Percentiles rank a stretch among this genome's conserved stretches.
Conservation (phyloP, 441 rosid genomes). For the Populus trichocarpa region DNA sequence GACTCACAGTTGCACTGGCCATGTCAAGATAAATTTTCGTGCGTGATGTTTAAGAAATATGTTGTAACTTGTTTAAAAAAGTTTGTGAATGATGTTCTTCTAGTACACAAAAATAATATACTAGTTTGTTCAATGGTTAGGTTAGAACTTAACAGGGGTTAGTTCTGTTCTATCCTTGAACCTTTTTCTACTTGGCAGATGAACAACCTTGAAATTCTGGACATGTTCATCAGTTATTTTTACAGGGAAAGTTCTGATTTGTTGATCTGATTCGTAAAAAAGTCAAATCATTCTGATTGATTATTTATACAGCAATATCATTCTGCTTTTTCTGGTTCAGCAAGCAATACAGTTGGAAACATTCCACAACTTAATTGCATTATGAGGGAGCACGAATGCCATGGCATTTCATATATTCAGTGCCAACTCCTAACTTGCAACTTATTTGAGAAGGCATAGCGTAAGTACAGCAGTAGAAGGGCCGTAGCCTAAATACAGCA, state of each 20-base stretch:
- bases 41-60: background rate
- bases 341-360: too few relatives aligned
- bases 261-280: too few relatives aligned
- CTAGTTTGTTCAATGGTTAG: background rate
- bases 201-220: background rate
- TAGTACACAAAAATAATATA: background rate
- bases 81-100: background rate
- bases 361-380: too few relatives aligned
- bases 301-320: too few relatives aligned
- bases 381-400: too few relatives aligned
- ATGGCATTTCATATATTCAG: too few relatives aligned
- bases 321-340: too few relatives aligned
- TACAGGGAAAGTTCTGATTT: too few relatives aligned
- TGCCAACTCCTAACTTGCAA: too few relatives aligned
- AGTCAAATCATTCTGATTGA: too few relatives aligned
- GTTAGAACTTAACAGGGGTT: background rate
- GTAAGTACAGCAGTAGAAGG: background rate
- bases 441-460: background rate
- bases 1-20: background rate
- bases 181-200: background rate
- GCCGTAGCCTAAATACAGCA: background rate
- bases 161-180: background rate
- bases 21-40: background rate
- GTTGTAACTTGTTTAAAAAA: background rate
- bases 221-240: too few relatives aligned